Conservation (phyloP, 805 yeast genomes). For the Saccharomycopsis sp. region DNA sequence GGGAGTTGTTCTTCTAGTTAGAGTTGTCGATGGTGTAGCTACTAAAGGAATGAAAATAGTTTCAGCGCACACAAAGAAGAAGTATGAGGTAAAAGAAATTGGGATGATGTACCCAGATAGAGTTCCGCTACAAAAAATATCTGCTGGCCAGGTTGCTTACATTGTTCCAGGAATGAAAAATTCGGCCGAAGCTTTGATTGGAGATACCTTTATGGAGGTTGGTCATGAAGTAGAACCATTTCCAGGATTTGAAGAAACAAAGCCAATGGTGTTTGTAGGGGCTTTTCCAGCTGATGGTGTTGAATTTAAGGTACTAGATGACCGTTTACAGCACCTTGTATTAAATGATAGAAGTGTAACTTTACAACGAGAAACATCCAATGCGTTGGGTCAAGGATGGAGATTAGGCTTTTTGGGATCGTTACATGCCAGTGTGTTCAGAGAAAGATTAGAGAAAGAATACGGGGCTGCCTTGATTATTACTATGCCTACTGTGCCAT, state of each 20-base stretch:
- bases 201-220: conserved; percentile 75
- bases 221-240: conserved; percentile 63
- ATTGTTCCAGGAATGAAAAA: conserved; percentile 92
- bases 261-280: conserved; percentile 98
- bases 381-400: conserved; percentile 97
- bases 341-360: conserved; percentile 90
- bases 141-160: conserved; percentile 93
- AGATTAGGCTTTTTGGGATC: conserved; percentile 92
- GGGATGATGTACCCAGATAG: conserved; percentile 95
- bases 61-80: conserved; percentile 69
- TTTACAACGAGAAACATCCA: conserved; percentile 82
- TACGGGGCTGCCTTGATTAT: conserved; percentile 89
- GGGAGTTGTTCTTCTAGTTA: conserved; percentile 82
- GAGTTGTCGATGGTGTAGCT: conserved; percentile 77
- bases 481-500: conserved; percentile 96
- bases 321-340: conserved; percentile 80
- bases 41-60: conserved; percentile 67
- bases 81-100: conserved; percentile 84
- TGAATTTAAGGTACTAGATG: conserved; percentile 84
- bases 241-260: conserved; percentile 94
- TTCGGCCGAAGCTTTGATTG: conserved; percentile 79
- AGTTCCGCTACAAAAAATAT: conserved; percentile 51
- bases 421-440: conserved; percentile 89
- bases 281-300: conserved; percentile 96
- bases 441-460: conserved; percentile 85